Evolutionary conservation across 2,329 filamentous ascomycete genomes (phyloP), one percentile per base, ranked within the genome.

Genomic region (Pseudodiploospora longispora): DNA sequence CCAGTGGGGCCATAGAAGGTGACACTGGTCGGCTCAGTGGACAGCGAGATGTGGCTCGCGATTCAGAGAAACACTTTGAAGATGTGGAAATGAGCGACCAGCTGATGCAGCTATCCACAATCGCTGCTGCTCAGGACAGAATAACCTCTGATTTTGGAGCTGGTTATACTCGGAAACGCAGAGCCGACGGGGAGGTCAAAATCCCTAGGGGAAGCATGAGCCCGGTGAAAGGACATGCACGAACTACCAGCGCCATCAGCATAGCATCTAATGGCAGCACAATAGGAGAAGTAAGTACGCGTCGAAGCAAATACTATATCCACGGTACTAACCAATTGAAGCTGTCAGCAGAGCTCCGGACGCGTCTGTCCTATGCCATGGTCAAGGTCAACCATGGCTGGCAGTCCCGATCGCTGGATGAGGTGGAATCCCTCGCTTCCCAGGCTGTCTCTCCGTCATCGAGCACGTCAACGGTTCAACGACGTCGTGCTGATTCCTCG

Each of bases 341-440:
- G 85, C 69, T 87, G 43, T 88, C 87, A 35, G 78, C 82, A 43
- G 85, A 91, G 59, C 75, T 97, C 42, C 85, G 83, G 59, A 83
- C 88, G 41, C 85, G 88, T 55, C 75, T 97, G 29, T 87, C 88
- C 6, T 96, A 96, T 63, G 91, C 91, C 51, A 93, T 95, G 77
- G 77, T 94, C 59, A 96, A 95, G 64, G 85, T 96, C 35, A 87
- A 88, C 60, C 82, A 94, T 59, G 88, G 87, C 47, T 93, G 89
- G 84, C 85, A 95, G 64, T 76, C 82, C 40, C 81, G 84, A 50
- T 81, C 80, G 12, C 79, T 93, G 46, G 82, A 85, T 44, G 85
- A 91, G 63, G 78, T 91, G 30, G 87, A 91, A 64, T 79, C 78
- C 38, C 67, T 87, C 35, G 79, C 85, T 7, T 87, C 85, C 2